Evolutionary conservation across 2,329 filamentous ascomycete genomes (phyloP), one percentile per base, ranked within the genome.

Genomic region (Pyrenophora tritici-repentis): DNA sequence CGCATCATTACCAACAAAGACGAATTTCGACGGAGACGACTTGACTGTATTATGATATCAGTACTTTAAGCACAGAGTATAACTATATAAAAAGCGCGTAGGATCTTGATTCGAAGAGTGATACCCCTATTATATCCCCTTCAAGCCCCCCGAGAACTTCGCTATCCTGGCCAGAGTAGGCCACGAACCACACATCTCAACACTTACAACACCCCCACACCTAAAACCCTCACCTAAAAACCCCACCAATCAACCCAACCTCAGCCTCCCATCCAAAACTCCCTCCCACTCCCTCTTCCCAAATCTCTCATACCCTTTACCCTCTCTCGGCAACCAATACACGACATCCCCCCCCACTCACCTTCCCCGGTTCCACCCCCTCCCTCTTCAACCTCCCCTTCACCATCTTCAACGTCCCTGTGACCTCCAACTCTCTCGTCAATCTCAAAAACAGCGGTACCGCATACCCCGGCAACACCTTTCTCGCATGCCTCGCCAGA

Each of bases 371-470:
- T 50, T 79, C 72, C n/a, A 79, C 67, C 0, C 77, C 77, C 50
- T 79, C 74, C 2, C 61, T 60, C 55, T 76, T 73, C 33, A 79
- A 56, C 20, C 67, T 69, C 2, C 73, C 72, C 47, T 79, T 79
- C 57, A 76, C 75, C 12, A 78, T 59, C 66, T 79, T 79, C 64
- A 78, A 58, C 6, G 76, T 79, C 3, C 73, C 76, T 12, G 76
- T 79, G 48, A 78, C 77, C 45, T 77, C 76, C 17, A 78, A 60
- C 40, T 65, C 64, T 31, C 62, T 57, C 4, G 70, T 74, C 0
- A 79, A 53, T 9, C 77, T 61, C 13, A 79, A 16, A 48, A 79
- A 79, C 0, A 78, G 42, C 1, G 77, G 77, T 4, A 79, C 75
- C 12, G 77, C 77, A 57, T 79, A 79, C 2, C 74, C 63, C 9